Evolutionary conservation across 345 rosid species (phyloP), one percentile per base, ranked within the genome.

Genomic region (Cochlearia excelsa): DNA sequence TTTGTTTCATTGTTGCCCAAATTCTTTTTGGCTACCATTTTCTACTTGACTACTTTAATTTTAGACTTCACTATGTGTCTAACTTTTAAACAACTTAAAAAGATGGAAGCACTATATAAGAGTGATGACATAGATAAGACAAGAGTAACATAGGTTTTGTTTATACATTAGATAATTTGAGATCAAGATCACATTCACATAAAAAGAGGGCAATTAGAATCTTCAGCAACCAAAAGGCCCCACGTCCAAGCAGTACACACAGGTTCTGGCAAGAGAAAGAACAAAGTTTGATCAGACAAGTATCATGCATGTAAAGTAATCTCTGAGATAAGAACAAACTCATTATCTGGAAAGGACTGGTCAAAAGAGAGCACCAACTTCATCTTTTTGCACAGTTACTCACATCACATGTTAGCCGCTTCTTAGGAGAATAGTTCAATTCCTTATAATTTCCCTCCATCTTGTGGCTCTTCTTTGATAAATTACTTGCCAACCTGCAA

Each of bases 401-500:
- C 59, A 23, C 23, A 11, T 42, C 52, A 40, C 26, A 28, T 44
- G 27, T 37, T 42, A 10, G 60, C 66, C 31, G 49, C 7, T 29
- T 55, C 62, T 7, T 10, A 31, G 27, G 43, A 51, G 51, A 30
- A 41, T 5, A 51, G 23, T 6, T 26, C 0, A 4, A 38, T 29
- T 47, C 61, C 38, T 29, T 4, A 1, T 26, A 27, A 8, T 42
- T 46, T 67, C 57, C 58, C 42, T 67, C 57, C 31, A 59, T 52
- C 48, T 41, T 62, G 46, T 47, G 46, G 57, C 39, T 45, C 23
- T 51, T 63, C 55, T 50, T 35, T 31, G 44, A 63, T 16, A 38
- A 58, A 39, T 57, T 53, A 51, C 62, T 45, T 27, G 70, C 66
- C 46, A 53, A 53, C 70, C 75, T 71, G 46, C 57, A 65, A 64